Base-by-base conservation (phyloP, 2,329 filamentous ascomycete species). In the Colletotrichum orbiculare region DNA sequence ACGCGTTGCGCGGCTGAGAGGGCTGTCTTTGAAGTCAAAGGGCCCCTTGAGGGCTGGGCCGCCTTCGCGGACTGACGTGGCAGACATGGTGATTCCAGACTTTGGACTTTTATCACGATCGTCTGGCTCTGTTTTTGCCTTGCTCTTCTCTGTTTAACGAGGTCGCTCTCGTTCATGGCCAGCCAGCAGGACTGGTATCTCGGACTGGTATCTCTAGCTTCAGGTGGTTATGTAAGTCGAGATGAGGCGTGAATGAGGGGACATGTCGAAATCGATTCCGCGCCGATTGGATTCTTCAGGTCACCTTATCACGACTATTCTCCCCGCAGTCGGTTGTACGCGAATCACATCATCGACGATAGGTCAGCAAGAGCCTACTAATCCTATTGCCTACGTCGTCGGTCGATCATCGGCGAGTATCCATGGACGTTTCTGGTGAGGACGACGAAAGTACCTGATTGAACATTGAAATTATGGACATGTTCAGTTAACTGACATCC, bases 61-160 rank as follows among this genome's bases (percentile, higher is more conserved):
- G 34, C 49, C 57, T 7, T 60, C 57, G 34, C 57, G 57, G n/a
- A 60, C 57, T 17, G 57, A 54, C n/a, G 12, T 60, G n/a, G 48
- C 34, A 15, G 57, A 47, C 57, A 60, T 60, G 41, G 7, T 54
- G 8, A 5, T 34, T 13, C 15, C n/a, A 10, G 25, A 25, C 25
- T 25, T 25, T 5, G 1, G 1, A 0, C 25, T 25, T 25, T 25
- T 8, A 41, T 13, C 3, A 41, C 4, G 38, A 41, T 41, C 6
- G 3, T 41, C 2, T 9, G 9, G 9, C 13, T 13, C 9, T 5
- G 38, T 9, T 4, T 10, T 4, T 41, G 38, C 9, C 38, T 41
- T 9, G 13, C 9, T 41, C 1, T 10, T 41, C 38, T 41, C 13
- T 41, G 6, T 41, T 41, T 2, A 41, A 8, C 38, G 38, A 9